These are phyloP conservation scores for Penicillium sp. DNA, from an alignment of 2,329 filamentous ascomycete species.

Conservation along the genomic window DNA sequence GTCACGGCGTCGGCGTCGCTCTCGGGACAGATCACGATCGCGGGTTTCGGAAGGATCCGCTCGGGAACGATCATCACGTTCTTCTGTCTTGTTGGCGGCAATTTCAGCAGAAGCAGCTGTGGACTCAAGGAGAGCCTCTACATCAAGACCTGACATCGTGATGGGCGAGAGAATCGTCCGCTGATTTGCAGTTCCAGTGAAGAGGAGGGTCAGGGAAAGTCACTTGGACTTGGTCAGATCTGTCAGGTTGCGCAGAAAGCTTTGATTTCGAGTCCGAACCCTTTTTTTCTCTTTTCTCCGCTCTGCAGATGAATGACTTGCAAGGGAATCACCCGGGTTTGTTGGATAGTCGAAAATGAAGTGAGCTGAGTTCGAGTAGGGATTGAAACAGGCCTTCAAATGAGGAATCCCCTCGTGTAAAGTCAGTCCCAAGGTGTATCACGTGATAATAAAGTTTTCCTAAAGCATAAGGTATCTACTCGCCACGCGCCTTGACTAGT, in stretches of 20 bases:
- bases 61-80: slow-evolving; percentile 54
- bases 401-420: too few relatives aligned
- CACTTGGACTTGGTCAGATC: slow-evolving; percentile 36
- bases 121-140: slow-evolving; percentile 85
- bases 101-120: slow-evolving; percentile 56
- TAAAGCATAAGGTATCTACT: not conserved
- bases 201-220: slow-evolving; percentile 26
- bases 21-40: slow-evolving; percentile 53
- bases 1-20: slow-evolving; percentile 54
- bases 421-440: not conserved
- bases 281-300: slow-evolving; percentile 19
- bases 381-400: not conserved
- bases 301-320: not conserved
- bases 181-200: slow-evolving; percentile 9
- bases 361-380: not conserved
- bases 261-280: slow-evolving; percentile 27
- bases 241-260: slow-evolving; percentile 16
- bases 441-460: slow-evolving; percentile 5
- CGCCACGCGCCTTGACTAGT: not conserved
- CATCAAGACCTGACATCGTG: slow-evolving; percentile 66
- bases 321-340: not conserved
- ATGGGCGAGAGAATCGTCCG: slow-evolving; percentile 13
- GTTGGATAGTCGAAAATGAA: not conserved
- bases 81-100: slow-evolving; percentile 39
- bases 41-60: slow-evolving; percentile 51